These are phyloP conservation scores for Escallonia rubra DNA, from an alignment of 129 eudicot species.

Conservation along the genomic window DNA sequence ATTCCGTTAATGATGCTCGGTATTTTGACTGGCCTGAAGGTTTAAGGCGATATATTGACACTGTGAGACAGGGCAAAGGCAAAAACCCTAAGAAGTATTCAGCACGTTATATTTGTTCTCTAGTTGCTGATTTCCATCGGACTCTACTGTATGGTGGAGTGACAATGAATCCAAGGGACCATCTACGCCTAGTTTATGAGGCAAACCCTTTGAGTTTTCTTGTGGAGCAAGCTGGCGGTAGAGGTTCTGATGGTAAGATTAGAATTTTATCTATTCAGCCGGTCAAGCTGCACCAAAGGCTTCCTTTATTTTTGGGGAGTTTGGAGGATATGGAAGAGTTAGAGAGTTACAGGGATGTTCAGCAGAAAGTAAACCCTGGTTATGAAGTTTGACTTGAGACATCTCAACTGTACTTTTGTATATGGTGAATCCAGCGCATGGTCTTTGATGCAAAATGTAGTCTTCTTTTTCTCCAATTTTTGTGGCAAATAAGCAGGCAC, in stretches of 20 bases:
- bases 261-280: conserved; percentile 84
- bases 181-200: conserved; percentile 96
- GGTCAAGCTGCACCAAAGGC: conserved; percentile 81
- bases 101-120: conserved; percentile 87
- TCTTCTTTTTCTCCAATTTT: too few relatives aligned
- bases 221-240: conserved; percentile 92
- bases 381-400: conserved; percentile 61
- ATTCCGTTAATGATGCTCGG: conserved; percentile 96
- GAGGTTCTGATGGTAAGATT: conserved; percentile 83
- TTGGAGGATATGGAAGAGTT: conserved; percentile 90
- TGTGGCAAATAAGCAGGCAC: too few relatives aligned
- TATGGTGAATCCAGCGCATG: too few relatives aligned
- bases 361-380: conserved; percentile 94
- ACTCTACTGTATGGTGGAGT: conserved; percentile 92
- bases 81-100: conserved; percentile 83
- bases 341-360: conserved; percentile 91
- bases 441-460: too few relatives aligned
- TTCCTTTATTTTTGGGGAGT: conserved; percentile 87
- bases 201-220: conserved; percentile 87
- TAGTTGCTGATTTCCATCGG: conserved; percentile 96
- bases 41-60: conserved; percentile 74
- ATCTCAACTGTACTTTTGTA: not conserved
- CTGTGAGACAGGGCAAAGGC: conserved; percentile 95
- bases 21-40: conserved; percentile 99
- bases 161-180: conserved; percentile 96